Base-by-base conservation (phyloP, 2,329 filamentous ascomycete genomes). In the Pseudogymnoascus sp. region DNA sequence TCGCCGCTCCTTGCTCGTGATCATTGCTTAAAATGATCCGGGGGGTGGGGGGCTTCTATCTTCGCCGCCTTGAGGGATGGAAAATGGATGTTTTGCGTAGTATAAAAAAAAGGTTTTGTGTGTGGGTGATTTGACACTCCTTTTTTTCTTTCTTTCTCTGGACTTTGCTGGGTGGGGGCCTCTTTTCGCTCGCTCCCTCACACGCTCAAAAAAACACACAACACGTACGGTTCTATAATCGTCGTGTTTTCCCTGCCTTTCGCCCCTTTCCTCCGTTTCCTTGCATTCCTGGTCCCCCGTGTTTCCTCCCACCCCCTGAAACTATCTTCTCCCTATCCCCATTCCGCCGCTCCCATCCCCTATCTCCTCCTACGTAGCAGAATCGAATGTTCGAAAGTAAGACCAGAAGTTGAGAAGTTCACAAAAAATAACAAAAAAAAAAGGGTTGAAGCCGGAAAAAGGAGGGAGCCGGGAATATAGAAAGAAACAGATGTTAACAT, bases 21-120 rank as follows among this genome's bases (percentile, higher is more conserved):
- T 20, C 47, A 54, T 54, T 20, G 14, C 25, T 54, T 54, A 32
- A 6, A 54, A 54, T 54, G 47, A 54, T 18, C 25, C 43, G 25
- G 43, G 28, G 25, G 47, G n/a, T 18, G 25, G 47, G 47, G 47
- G 47, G 47, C 47, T 54, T 54, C 47, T 54, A 54, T 54, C 47
- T 12, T 54, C 47, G 47, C 47, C 47, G 47, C 47, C 47, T 54
- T 54, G 47, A 54, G 47, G 47, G 28, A 54, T 32, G 47, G 47
- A 54, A 54, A 54, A 54, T 54, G 47, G 28, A 54, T 54, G 43
- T 54, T 54, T 54, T 54, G 47, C 47, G 47, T 54, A 54, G 47
- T 54, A 54, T 32, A 20, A 32, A 18, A 18, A 50, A 54, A 32
- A 54, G 18, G 47, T 54, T 50, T 47, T 43, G 39, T 39, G 39